Conservation (phyloP, 495 filamentous ascomycete genomes). For the Aspergillus nanangensis region DNA sequence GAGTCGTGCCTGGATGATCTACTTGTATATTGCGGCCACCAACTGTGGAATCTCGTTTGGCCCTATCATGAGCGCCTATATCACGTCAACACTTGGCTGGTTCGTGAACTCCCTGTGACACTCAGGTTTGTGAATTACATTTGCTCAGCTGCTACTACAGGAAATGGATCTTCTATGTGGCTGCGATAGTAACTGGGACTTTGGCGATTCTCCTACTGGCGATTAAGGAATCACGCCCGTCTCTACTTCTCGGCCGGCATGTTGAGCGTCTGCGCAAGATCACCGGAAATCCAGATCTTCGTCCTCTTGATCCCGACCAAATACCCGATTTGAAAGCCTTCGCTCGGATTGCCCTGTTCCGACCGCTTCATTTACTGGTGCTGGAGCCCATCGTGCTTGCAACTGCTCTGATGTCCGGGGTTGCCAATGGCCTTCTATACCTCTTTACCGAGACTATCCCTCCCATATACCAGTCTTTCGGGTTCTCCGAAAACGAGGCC, state of each 20-base stretch:
- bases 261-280: slow-evolving; percentile 17
- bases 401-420: slow-evolving; percentile 8
- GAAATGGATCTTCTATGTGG: slow-evolving; percentile 29
- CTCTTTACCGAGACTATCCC: slow-evolving; percentile 37
- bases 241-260: slow-evolving; percentile 23
- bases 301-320: slow-evolving; percentile 28
- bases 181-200: slow-evolving; percentile 14
- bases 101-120: slow-evolving; percentile 9
- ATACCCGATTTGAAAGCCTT: slow-evolving; percentile 25
- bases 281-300: slow-evolving; percentile 18
- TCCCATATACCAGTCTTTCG: slow-evolving; percentile 30
- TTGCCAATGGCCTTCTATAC: slow-evolving; percentile 9
- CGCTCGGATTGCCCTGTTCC: slow-evolving; percentile 22
- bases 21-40: slow-evolving; percentile 32
- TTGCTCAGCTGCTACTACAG: slow-evolving; percentile 20
- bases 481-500: slow-evolving; percentile 19
- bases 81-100: slow-evolving; percentile 31
- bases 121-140: not conserved
- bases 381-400: slow-evolving; percentile 40
- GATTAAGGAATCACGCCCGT: slow-evolving; percentile 31
- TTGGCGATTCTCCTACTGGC: slow-evolving; percentile 12
- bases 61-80: slow-evolving; percentile 39
- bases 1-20: slow-evolving; percentile 43
- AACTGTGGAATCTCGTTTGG: slow-evolving; percentile 38
- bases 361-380: slow-evolving; percentile 33